A percentile compares a stretch with the other conserved stretches of the same genome.
Conservation (phyloP, 192 early-diverging fungal species). For the Umbelopsis ramanniana region DNA sequence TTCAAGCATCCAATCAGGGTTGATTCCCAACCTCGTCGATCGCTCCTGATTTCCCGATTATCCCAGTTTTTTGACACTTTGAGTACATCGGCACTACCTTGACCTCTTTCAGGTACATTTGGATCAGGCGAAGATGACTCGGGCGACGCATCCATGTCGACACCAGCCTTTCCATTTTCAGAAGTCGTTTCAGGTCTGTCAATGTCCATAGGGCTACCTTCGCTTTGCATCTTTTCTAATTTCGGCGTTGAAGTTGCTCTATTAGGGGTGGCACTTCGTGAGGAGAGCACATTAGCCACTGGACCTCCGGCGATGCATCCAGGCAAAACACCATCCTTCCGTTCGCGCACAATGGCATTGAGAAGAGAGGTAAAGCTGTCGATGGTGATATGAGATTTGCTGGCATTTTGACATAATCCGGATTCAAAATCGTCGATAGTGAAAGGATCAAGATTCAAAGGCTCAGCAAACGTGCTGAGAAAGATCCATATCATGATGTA, state of each 20-base stretch:
- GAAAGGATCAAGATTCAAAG: conserved; percentile 70
- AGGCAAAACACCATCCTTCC: conserved; percentile 43
- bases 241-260: conserved; percentile 21
- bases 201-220: conserved; percentile 30
- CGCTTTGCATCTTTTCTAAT: neutral
- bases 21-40: conserved; percentile 51
- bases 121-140: conserved; percentile 3
- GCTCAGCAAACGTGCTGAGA: conserved; percentile 61
- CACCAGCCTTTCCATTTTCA: neutral
- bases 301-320: conserved; percentile 27
- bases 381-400: conserved; percentile 47
- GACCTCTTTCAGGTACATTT: neutral
- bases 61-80: conserved; percentile 51
- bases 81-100: conserved; percentile 18
- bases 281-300: neutral
- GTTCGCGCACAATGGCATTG: conserved; percentile 54
- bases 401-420: conserved; percentile 56
- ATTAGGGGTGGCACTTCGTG: conserved; percentile 24
- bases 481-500: conserved; percentile 73
- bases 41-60: conserved; percentile 41
- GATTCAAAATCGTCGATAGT: conserved; percentile 80
- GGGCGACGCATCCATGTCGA: neutral
- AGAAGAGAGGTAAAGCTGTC: conserved; percentile 53
- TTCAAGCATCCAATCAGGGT: conserved; percentile 55
- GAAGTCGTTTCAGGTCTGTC: conserved; percentile 31